phyloP scores from a whole-genome alignment of 108 stramenopile species.

The Nitzschia sp. region DNA sequence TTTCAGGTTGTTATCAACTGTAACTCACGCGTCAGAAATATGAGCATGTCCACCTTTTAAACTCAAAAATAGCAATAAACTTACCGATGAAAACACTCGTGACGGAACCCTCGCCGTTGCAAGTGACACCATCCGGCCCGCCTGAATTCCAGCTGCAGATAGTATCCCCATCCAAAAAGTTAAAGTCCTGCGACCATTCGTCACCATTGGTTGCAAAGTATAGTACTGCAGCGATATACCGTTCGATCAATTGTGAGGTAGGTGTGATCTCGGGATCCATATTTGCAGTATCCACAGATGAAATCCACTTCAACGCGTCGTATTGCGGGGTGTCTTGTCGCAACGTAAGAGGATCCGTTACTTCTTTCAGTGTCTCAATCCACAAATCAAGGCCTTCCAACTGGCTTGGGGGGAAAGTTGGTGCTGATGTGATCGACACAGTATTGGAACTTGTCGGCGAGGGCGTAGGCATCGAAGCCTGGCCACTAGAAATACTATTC shows the following conservation, averaged over 20 bases:
- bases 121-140: background rate
- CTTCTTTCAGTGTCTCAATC: background rate
- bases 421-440: too few species aligned
- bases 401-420: too few species aligned
- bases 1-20: conserved; percentile 1
- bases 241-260: background rate
- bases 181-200: background rate
- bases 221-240: conserved; percentile 11
- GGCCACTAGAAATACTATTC: too few species aligned
- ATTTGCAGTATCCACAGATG: background rate
- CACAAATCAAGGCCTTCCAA: too few species aligned
- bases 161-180: conserved; percentile 3
- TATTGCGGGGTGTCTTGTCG: background rate
- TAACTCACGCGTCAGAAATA: background rate
- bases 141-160: conserved; percentile 18
- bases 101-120: background rate
- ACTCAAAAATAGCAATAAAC: background rate
- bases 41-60: background rate
- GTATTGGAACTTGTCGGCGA: too few species aligned
- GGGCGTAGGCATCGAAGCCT: too few species aligned
- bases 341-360: background rate
- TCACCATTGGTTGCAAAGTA: conserved; percentile 11
- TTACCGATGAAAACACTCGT: background rate
- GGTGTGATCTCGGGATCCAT: background rate
- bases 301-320: background rate